These are phyloP conservation scores for Alternaria viburni DNA, from an alignment of 2,329 filamentous ascomycete species.

Conservation along the genomic window DNA sequence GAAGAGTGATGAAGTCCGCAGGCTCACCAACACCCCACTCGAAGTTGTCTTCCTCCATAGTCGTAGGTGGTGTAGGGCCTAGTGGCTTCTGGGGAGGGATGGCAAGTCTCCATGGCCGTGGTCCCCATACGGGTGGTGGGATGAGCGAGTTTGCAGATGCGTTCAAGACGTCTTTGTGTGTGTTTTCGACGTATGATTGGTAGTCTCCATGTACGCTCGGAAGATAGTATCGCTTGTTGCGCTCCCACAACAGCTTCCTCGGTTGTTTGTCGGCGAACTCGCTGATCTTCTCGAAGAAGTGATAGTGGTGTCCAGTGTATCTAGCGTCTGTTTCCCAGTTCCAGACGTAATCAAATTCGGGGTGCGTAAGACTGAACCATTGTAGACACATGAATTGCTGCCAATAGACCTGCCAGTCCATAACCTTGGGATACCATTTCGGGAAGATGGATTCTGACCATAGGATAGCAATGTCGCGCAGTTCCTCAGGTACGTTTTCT, in stretches of 20 bases:
- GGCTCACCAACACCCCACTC: conserved; percentile 89
- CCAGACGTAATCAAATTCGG: conserved; percentile 80
- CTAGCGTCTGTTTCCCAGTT: conserved; percentile 88
- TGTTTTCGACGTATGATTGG: conserved; percentile 52
- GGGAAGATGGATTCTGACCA: conserved; percentile 68
- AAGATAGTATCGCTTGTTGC: conserved; percentile 63
- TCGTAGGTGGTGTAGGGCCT: conserved; percentile 75
- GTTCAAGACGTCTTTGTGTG: conserved; percentile 50
- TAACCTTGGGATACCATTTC: conserved; percentile 58
- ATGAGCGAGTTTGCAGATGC: conserved; percentile 47
- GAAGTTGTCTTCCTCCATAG: conserved; percentile 80
- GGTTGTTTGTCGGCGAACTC: conserved; percentile 62
- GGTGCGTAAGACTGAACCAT: conserved; percentile 76
- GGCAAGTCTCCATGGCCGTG: conserved; percentile 66
- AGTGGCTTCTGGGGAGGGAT: conserved; percentile 73
- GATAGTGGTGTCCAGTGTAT: conserved; percentile 81
- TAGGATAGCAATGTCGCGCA: conserved; percentile 72
- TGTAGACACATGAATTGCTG: conserved; percentile 75
- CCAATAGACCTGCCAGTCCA: conserved; percentile 58
- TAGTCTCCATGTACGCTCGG: conserved; percentile 60
- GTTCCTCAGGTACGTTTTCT: conserved; percentile 71
- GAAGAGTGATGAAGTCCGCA: conserved; percentile 89
- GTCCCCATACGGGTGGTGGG: conserved; percentile 80
- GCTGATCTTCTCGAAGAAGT: conserved; percentile 71
- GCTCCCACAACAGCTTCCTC: conserved; percentile 65